Percentiles rank a stretch among this genome's conserved stretches.
These are phyloP conservation scores for Lipomyces japonicus DNA, from an alignment of 805 yeast genomes.

Conservation along the genomic window DNA sequence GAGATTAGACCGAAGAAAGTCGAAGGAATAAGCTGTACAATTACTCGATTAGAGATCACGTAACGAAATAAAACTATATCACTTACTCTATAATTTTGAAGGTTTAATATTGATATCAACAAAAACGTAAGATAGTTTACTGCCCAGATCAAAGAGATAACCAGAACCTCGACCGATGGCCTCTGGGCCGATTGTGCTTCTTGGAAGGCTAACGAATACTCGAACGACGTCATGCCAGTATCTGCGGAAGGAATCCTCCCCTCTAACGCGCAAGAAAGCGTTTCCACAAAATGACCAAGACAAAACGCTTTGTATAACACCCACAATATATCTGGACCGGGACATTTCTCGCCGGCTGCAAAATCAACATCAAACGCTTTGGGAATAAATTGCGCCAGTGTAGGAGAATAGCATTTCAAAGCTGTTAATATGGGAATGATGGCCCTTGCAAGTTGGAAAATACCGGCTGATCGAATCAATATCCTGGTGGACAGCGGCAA, in stretches of 20 bases:
- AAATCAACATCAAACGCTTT: slow-evolving; percentile 18
- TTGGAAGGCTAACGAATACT: slow-evolving; percentile 71
- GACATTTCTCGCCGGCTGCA: slow-evolving; percentile 34
- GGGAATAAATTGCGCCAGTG: slow-evolving; percentile 24
- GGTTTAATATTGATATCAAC: slow-evolving; percentile 53
- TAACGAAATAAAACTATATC: neutral
- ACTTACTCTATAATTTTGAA: slow-evolving; percentile 47
- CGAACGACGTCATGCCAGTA: slow-evolving; percentile 68
- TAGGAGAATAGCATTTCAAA: slow-evolving; percentile 34
- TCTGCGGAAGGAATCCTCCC: slow-evolving; percentile 59
- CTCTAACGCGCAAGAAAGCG: slow-evolving; percentile 55
- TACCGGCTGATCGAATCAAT: slow-evolving; percentile 42
- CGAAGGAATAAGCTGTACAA: slow-evolving; percentile 53
- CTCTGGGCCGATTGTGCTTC: slow-evolving; percentile 53
- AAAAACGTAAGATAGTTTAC: slow-evolving; percentile 61
- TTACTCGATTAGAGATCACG: neutral
- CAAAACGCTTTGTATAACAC: slow-evolving; percentile 57
- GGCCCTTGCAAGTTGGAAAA: slow-evolving; percentile 38
- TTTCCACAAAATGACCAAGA: slow-evolving; percentile 60
- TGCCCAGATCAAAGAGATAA: slow-evolving; percentile 54
- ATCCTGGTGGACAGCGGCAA: slow-evolving; percentile 38
- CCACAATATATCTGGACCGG: slow-evolving; percentile 55
- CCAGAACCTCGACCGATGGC: slow-evolving; percentile 53
- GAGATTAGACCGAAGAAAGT: slow-evolving; percentile 54
- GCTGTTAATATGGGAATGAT: slow-evolving; percentile 40